phyloP scores from a whole-genome alignment of 1,284 basidiomycete genomes.

The Ustilago xerochloae region DNA sequence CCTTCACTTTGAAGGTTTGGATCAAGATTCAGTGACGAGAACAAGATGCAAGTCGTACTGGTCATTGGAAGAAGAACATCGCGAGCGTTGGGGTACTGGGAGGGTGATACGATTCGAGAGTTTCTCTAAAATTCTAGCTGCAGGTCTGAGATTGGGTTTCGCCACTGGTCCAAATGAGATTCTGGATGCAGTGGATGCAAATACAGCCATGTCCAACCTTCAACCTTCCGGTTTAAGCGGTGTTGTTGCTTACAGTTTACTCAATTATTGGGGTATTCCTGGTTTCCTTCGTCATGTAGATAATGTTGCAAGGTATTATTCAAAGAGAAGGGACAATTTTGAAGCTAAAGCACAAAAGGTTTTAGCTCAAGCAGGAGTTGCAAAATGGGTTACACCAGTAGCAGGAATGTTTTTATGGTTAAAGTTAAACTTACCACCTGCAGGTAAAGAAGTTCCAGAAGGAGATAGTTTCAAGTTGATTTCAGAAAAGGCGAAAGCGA shows the following conservation, averaged over 20 bases:
- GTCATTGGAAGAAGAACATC: slow-evolving; percentile 59
- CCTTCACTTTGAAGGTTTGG: slow-evolving; percentile 60
- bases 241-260: slow-evolving; percentile 77
- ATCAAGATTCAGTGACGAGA: slow-evolving; percentile 56
- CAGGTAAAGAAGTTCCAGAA: slow-evolving; percentile 33
- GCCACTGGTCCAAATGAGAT: slow-evolving; percentile 81
- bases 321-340: slow-evolving; percentile 81
- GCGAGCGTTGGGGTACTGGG: slow-evolving; percentile 56
- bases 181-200: slow-evolving; percentile 79
- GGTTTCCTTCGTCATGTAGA: slow-evolving; percentile 81
- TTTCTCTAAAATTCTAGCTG: slow-evolving; percentile 74
- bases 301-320: slow-evolving; percentile 80
- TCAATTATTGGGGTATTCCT: slow-evolving; percentile 76
- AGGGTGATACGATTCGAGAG: slow-evolving; percentile 65
- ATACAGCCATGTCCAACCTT: slow-evolving; percentile 78
- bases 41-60: slow-evolving; percentile 56
- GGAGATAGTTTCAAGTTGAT: slow-evolving; percentile 84
- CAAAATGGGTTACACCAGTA: slow-evolving; percentile 80
- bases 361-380: slow-evolving; percentile 71
- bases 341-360: slow-evolving; percentile 80
- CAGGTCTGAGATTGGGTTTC: slow-evolving; percentile 76
- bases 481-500: slow-evolving; percentile 79
- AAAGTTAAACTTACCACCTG: slow-evolving; percentile 62
- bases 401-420: slow-evolving; percentile 75
- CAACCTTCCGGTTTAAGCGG: slow-evolving; percentile 79